phyloP scores from a whole-genome alignment of 1,284 basidiomycete genomes.

The Ganoderma meredithae region DNA sequence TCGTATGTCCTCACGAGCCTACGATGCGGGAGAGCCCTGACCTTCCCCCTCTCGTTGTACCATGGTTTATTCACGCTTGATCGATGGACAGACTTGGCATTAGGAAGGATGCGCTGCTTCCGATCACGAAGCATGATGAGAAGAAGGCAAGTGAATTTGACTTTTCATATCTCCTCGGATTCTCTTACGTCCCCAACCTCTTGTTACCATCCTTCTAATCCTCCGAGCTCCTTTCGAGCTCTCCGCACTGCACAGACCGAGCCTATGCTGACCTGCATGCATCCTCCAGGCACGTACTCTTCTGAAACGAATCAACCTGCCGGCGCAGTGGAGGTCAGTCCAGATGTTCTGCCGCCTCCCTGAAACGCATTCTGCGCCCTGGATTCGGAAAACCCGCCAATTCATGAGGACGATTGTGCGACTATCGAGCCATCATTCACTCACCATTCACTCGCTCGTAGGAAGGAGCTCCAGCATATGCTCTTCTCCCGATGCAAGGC shows the following conservation, averaged over 20 bases:
- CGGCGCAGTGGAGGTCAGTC: constrained; percentile 76
- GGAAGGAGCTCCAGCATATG: constrained; percentile 83
- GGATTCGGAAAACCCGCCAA: constrained; percentile 6
- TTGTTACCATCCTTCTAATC: not conserved
- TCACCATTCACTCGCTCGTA: constrained; percentile 38
- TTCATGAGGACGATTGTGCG: not conserved
- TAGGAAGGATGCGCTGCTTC: constrained; percentile 66
- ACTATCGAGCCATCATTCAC: not conserved
- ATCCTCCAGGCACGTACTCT: constrained; percentile 68
- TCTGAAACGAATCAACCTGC: constrained; percentile 61
- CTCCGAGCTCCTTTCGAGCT: constrained; percentile 3
- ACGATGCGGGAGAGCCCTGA: not conserved
- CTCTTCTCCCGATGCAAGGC: constrained; percentile 84
- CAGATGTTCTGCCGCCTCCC: not conserved
- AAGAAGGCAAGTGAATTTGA: constrained; percentile 61
- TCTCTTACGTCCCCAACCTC: not conserved
- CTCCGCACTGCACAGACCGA: constrained; percentile 5
- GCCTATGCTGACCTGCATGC: not conserved
- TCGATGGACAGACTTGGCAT: constrained; percentile 59
- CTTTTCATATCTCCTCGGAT: not conserved
- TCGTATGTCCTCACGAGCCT: constrained; percentile 47
- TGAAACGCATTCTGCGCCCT: not conserved
- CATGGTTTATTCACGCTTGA: not conserved
- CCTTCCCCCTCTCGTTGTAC: not conserved
- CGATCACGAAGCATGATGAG: constrained; percentile 75